Conservation (phyloP, 768 basidiomycete species). For the Favolaschia claudopus region DNA sequence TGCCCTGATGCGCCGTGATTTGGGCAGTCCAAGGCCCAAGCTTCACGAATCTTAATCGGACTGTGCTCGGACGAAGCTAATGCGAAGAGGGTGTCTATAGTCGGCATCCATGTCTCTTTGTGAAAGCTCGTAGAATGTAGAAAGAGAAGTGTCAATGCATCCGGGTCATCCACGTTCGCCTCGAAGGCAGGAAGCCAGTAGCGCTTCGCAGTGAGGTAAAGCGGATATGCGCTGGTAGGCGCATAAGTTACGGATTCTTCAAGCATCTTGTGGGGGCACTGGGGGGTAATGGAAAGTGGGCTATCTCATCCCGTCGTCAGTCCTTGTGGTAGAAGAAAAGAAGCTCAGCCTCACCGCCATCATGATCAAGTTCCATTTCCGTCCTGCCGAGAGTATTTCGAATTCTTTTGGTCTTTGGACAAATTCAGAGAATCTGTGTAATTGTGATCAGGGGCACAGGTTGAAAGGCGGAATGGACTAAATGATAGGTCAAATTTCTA, state of each 20-base stretch:
- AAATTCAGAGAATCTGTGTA: no score
- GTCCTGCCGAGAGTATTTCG: not conserved
- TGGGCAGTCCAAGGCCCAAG: conserved; percentile 76
- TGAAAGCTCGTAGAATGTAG: conserved; percentile 78
- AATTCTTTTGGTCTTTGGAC: no score
- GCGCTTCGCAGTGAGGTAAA: conserved; percentile 63
- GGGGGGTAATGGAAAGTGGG: not conserved
- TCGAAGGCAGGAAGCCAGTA: conserved; percentile 56
- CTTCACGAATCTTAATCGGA: conserved; percentile 55
- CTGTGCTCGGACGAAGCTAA: conserved; percentile 31
- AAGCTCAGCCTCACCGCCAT: conserved; percentile 8
- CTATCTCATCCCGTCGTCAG: conserved; percentile 4
- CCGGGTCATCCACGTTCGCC: conserved; percentile 41
- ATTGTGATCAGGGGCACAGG: no score
- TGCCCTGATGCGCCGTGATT: conserved; percentile 72
- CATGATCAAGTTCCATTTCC: conserved; percentile 11
- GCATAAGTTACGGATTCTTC: conserved; percentile 39
- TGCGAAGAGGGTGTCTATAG: conserved; percentile 55
- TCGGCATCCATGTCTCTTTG: conserved; percentile 78
- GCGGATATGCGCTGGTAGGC: conserved; percentile 52
- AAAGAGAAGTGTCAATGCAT: conserved; percentile 64
- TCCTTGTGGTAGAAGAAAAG: conserved; percentile 1
- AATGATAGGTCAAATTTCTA: no score
- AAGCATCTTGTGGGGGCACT: conserved; percentile 5
- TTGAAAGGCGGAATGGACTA: no score